These are phyloP conservation scores for Ensete glaucum DNA, from an alignment of 176 grass and related monocot genomes.

Conservation along the genomic window DNA sequence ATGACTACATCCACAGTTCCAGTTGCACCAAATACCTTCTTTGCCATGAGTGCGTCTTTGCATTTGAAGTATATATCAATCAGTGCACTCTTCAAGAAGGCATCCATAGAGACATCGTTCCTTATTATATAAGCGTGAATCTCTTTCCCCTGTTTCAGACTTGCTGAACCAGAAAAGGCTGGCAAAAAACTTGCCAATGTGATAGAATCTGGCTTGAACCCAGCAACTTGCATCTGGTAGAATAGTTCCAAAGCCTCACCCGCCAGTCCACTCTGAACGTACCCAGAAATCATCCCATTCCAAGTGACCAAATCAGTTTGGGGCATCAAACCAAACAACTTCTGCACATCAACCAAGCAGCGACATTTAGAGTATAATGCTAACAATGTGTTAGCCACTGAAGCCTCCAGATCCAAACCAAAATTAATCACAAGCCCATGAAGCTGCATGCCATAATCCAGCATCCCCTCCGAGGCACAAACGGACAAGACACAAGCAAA, in stretches of 20 bases:
- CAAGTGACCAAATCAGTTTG: conserved; percentile 50
- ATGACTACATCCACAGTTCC: conserved; percentile 60
- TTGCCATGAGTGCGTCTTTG: conserved; percentile 53
- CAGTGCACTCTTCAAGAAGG: conserved; percentile 77
- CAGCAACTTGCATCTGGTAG: conserved; percentile 43
- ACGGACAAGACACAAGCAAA: conserved; percentile 60
- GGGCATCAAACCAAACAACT: conserved; percentile 51
- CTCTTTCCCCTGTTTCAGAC: conserved; percentile 51
- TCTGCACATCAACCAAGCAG: conserved; percentile 48
- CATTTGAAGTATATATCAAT: conserved; percentile 82
- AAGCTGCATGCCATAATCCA: conserved; percentile 48
- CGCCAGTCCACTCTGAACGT: conserved; percentile 58
- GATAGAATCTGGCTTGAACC: conserved; percentile 49
- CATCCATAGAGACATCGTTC: conserved; percentile 51
- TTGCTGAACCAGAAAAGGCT: conserved; percentile 47
- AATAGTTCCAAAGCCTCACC: conserved; percentile 52
- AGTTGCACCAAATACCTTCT: conserved; percentile 52
- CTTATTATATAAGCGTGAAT: conserved; percentile 65
- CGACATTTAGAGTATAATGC: conserved; percentile 65
- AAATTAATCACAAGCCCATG: conserved; percentile 61
- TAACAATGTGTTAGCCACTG: conserved; percentile 58
- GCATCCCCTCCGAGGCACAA: conserved; percentile 41
- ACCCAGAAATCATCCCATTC: conserved; percentile 80
- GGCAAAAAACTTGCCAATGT: conserved; percentile 69
- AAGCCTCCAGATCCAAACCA: conserved; percentile 43